Evolutionary conservation across 176 grass and related monocot species (phyloP), one percentile per base, ranked within the genome.

Genomic region (Eleusine indica): DNA sequence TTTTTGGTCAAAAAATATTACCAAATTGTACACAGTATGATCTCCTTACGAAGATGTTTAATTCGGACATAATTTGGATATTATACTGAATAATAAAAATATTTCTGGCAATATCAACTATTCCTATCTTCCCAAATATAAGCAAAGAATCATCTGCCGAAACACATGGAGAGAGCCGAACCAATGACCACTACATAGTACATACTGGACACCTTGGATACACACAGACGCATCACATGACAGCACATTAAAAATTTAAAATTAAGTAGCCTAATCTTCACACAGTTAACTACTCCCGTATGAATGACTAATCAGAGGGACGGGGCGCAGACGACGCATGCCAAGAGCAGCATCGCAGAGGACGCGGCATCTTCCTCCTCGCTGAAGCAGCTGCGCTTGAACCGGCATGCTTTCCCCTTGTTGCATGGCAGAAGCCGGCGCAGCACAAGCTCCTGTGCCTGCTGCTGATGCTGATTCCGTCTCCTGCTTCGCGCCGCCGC

Each of bases 311-410:
- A 77, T 9, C 39, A 88, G 48, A 86, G 22, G 16, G 82, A 79
- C 44, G 92, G 81, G 21, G 83, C 32, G 76, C 85, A 97, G 58
- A 91, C 90, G 88, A 97, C 80, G 65, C 92, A 94, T 42, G 90
- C 95, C 69, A 94, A 82, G 51, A 97, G 78, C 4, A 97, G 86
- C 44, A 97, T 93, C 43, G 92, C 95, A 77, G 90, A 93, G 63
- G 90, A 86, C 13, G 87, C 82, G 5, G 65, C 95, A 77, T 94
- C 86, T 0, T 94, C 88, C 73, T 97, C 95, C 70, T 94, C 87
- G 80, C 80, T 97, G 86, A 92, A 97, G 85, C 90, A 88, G 86
- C 82, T 92, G 61, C 90, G 91, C 88, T 97, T 97, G 88, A 97
- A 97, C 84, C 91, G 88, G 84, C 88, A 93, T 30, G 88, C 88